A percentile compares a stretch with the other conserved stretches of the same genome.
These are phyloP conservation scores for Trypanosomatidae sp. DNA, from an alignment of 208 protist species.

Conservation along the genomic window DNA sequence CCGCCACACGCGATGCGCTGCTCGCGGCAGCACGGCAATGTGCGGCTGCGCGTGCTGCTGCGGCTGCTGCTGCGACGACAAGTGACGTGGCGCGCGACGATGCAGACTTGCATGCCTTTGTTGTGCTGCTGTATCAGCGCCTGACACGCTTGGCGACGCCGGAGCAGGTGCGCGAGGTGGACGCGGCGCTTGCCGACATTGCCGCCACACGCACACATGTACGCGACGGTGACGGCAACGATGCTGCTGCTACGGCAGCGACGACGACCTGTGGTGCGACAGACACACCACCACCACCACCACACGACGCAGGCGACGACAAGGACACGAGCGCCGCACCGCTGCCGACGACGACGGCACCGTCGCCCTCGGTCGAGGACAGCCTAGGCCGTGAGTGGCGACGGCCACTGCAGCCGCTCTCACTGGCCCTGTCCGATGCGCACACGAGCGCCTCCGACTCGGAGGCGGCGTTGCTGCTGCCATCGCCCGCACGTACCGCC, in stretches of 20 bases:
- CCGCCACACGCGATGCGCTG: conserved; percentile 25
- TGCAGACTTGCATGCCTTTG: conserved; percentile 23
- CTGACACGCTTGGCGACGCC: conserved; percentile 22
- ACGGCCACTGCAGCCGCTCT: neutral
- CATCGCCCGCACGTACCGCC: neutral
- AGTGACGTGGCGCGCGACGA: conserved; percentile 17
- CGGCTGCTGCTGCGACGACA: too few relatives aligned
- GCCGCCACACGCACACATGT: conserved; percentile 8
- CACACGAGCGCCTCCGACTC: conserved; percentile 61
- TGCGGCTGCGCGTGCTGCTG: too few relatives aligned
- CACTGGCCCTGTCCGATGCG: conserved; percentile 32
- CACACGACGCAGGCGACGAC: neutral
- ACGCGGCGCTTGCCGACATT: conserved; percentile 14
- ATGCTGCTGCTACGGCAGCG: neutral
- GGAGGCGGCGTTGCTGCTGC: conserved; percentile 7
- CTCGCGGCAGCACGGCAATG: conserved; percentile 14
- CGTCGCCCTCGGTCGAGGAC: too few relatives aligned
- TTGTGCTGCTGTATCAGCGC: conserved; percentile 35
- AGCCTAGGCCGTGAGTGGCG: too few relatives aligned
- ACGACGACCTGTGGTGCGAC: neutral
- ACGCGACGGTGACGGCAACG: conserved; percentile 12
- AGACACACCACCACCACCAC: neutral
- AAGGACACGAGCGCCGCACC: neutral
- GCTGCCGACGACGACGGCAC: neutral
- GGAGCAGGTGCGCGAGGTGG: conserved; percentile 26